A percentile compares a stretch with the other conserved stretches of the same genome.
These are phyloP conservation scores for Eucalyptus erythrocorys DNA, from an alignment of 345 rosid species.

Conservation along the genomic window DNA sequence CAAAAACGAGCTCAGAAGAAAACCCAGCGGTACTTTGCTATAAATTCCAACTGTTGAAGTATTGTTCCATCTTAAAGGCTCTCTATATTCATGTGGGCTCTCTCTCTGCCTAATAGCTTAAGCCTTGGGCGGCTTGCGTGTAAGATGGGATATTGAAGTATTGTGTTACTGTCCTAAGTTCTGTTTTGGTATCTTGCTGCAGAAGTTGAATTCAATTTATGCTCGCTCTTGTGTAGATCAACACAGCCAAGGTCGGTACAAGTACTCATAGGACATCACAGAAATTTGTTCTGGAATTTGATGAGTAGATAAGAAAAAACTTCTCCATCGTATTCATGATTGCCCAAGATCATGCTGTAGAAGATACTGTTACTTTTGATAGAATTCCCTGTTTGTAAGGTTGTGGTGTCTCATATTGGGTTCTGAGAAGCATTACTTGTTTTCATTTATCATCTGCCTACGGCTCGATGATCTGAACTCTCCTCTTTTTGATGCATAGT, in stretches of 20 bases:
- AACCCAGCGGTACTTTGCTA: neutral
- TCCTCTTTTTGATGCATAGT: neutral
- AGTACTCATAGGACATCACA: neutral
- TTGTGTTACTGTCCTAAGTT: neutral
- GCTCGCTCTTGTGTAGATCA: neutral
- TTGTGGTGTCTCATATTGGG: neutral
- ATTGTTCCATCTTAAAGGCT: too few species aligned
- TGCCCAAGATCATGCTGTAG: neutral
- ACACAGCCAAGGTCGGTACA: neutral
- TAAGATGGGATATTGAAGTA: neutral
- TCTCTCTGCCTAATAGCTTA: neutral
- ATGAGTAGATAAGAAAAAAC: neutral
- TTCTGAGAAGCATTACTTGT: neutral
- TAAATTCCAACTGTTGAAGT: too few species aligned
- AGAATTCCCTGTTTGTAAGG: neutral
- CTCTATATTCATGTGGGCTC: neutral
- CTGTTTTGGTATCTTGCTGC: neutral
- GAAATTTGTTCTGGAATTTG: neutral
- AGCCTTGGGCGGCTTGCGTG: rapidly evolving
- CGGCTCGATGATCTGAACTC: neutral
- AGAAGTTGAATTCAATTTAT: neutral
- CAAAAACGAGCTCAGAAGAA: neutral
- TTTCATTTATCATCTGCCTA: neutral
- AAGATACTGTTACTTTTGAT: neutral
- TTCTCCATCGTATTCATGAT: neutral